These are phyloP conservation scores for Raddia guianensis DNA, from an alignment of 176 grass and related monocot genomes.

Conservation along the genomic window DNA sequence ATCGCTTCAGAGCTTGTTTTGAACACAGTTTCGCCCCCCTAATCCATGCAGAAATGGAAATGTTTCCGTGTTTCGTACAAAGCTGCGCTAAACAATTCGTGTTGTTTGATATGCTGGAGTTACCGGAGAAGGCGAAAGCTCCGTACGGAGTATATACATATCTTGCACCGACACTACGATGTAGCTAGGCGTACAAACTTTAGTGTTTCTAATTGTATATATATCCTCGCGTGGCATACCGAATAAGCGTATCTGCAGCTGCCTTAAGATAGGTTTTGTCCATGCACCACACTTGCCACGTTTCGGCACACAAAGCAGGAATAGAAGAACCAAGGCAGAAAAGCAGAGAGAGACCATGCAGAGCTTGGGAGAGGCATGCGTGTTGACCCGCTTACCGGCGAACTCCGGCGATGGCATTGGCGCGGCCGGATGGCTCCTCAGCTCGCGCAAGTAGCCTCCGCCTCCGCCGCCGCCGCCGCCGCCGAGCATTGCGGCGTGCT, in stretches of 20 bases:
- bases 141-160: too few species aligned
- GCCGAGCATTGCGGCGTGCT: constrained; percentile 43
- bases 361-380: background rate
- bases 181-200: background rate
- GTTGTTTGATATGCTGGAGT: background rate
- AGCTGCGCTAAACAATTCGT: too few species aligned
- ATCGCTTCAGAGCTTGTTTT: background rate
- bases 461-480: background rate
- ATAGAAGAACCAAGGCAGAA: background rate
- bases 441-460: constrained; percentile 27
- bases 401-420: constrained; percentile 45
- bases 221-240: background rate
- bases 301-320: constrained; percentile 9
- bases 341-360: background rate
- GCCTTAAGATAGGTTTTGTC: background rate
- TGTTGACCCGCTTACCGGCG: constrained; percentile 41
- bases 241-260: too few species aligned
- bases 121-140: background rate
- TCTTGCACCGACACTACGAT: background rate
- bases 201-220: background rate
- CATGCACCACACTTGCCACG: background rate
- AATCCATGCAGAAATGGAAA: too few species aligned
- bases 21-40: too few species aligned
- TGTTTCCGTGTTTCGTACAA: too few species aligned
- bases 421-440: constrained; percentile 22